Evolutionary conservation across 2,329 filamentous ascomycete species (phyloP).

Genomic region (Colletotrichum filicis): DNA sequence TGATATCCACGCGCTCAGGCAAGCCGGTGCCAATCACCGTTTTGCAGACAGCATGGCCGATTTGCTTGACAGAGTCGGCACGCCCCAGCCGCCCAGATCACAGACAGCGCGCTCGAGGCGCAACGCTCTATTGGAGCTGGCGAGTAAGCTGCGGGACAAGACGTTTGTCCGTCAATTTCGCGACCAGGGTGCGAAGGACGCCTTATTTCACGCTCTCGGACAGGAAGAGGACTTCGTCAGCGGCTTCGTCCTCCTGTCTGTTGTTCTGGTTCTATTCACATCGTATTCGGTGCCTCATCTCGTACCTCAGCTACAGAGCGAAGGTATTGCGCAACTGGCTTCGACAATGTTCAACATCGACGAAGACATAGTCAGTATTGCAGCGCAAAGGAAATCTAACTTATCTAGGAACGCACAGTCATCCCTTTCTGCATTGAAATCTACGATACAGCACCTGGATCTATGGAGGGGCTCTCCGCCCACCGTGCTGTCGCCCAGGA

Average conservation of each 20-base stretch:
- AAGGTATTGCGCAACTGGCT: slow-evolving; percentile 66
- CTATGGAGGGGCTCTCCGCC: slow-evolving; percentile 70
- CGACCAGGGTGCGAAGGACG: slow-evolving; percentile 77
- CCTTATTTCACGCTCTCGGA: slow-evolving; percentile 71
- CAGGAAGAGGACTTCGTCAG: slow-evolving; percentile 69
- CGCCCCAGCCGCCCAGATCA: slow-evolving; percentile 55
- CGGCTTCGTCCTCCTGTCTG: slow-evolving; percentile 72
- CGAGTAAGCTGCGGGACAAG: slow-evolving; percentile 69
- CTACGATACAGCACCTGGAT: slow-evolving; percentile 60
- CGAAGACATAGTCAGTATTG: slow-evolving; percentile 69
- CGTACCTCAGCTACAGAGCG: slow-evolving; percentile 65
- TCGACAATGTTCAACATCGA: slow-evolving; percentile 62
- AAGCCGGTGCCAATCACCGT: slow-evolving; percentile 74
- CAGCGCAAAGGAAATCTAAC: slow-evolving; percentile 73
- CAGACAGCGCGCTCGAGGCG: slow-evolving; percentile 64
- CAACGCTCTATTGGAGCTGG: slow-evolving; percentile 69
- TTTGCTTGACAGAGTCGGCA: slow-evolving; percentile 69
- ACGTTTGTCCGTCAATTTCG: slow-evolving; percentile 77
- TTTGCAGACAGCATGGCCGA: slow-evolving; percentile 75
- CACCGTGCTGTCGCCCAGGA: slow-evolving; percentile 67
- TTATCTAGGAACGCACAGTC: slow-evolving; percentile 73
- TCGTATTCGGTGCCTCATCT: slow-evolving; percentile 70
- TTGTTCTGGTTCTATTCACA: slow-evolving; percentile 71
- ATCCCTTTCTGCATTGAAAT: slow-evolving; percentile 65
- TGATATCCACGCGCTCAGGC: slow-evolving; percentile 73